Evolutionary conservation across 2,329 filamentous ascomycete species (phyloP).

Genomic region (Aspergillus pseudoglaucus): DNA sequence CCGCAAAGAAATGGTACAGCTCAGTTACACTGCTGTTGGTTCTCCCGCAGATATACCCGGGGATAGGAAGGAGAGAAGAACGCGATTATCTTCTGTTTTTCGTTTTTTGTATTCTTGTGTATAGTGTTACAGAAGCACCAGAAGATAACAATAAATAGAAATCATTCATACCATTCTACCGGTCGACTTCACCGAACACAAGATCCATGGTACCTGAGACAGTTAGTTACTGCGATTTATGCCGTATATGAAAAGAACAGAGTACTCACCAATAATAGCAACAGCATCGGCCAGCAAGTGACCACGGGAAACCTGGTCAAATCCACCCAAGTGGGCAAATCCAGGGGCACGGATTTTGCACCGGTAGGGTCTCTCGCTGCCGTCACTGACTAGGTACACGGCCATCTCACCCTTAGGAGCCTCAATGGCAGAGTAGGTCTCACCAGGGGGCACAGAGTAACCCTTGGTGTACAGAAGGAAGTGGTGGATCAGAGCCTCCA

Average conservation of each 20-base stretch:
- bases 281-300: constrained; percentile 95
- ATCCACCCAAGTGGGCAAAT: constrained; percentile 88
- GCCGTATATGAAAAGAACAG: neutral
- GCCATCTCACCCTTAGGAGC: constrained; percentile 99
- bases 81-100: constrained; percentile 2
- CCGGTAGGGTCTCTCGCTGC: constrained; percentile 90
- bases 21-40: constrained; percentile 8
- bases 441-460: constrained; percentile 90
- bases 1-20: constrained; percentile 21
- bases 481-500: constrained; percentile 99
- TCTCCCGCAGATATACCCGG: constrained; percentile 1
- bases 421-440: constrained; percentile 97
- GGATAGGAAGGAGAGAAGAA: constrained; percentile 1
- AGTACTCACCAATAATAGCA: constrained; percentile 67
- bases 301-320: constrained; percentile 87
- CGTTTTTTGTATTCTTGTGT: constrained; percentile 1
- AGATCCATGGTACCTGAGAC: constrained; percentile 65
- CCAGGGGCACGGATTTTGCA: constrained; percentile 96
- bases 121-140: constrained; percentile 14
- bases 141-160: constrained; percentile 2
- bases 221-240: neutral
- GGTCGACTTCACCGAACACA: constrained; percentile 68
- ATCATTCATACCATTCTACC: constrained; percentile 30
- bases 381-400: constrained; percentile 92
- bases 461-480: constrained; percentile 99